These are phyloP conservation scores for Phylloporus arenicola DNA, from an alignment of 768 basidiomycete species.

Conservation along the genomic window DNA sequence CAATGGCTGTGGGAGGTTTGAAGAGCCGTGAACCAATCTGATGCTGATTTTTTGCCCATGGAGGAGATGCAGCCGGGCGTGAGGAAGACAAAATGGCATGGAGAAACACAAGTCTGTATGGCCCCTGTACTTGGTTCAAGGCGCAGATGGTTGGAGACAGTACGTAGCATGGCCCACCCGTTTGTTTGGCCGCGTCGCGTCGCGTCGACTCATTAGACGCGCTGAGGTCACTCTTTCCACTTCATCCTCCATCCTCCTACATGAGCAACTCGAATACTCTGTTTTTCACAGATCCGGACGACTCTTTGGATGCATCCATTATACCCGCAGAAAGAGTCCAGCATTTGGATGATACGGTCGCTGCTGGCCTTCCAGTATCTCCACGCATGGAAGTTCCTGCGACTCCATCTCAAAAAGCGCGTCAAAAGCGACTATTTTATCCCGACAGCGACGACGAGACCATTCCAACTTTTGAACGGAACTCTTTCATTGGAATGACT, in stretches of 20 bases:
- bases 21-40: constrained; percentile 23
- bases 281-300: constrained; percentile 59
- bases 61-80: not conserved
- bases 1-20: constrained; percentile 37
- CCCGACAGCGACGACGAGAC: constrained; percentile 43
- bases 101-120: not conserved
- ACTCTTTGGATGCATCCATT: constrained; percentile 34
- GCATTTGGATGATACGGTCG: constrained; percentile 6
- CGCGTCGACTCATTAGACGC: no score
- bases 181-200: no score
- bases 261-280: constrained; percentile 24
- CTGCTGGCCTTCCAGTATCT: not conserved
- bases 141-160: no score
- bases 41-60: not conserved
- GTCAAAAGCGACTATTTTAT: constrained; percentile 35
- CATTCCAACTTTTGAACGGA: constrained; percentile 10
- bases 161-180: no score
- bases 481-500: constrained; percentile 1
- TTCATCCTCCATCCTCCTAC: not conserved
- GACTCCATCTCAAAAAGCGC: constrained; percentile 10
- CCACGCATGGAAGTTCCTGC: not conserved
- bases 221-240: no score
- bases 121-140: no score
- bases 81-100: not conserved
- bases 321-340: not conserved